Evolutionary conservation across 129 eudicot species (phyloP), one percentile per base, ranked within the genome.

Genomic region (Mikania micrantha): DNA sequence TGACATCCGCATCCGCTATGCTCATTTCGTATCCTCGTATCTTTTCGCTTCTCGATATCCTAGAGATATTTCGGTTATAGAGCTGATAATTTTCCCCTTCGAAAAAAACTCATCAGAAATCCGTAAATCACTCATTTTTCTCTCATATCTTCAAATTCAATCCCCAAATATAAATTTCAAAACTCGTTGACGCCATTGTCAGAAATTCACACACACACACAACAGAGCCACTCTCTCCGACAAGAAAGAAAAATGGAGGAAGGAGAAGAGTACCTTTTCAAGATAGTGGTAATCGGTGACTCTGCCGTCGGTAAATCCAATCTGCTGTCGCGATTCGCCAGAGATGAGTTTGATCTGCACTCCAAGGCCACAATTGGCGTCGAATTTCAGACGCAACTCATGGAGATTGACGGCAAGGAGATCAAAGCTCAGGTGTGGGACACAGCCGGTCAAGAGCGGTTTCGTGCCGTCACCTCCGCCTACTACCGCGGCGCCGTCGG

Each of bases 381-480:
- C 1, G 97, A 91, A 72, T 91, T 91, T 59, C 97, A 91, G 83
- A 91, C 97, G 32, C 96, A 85, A 44, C 88, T 85, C 38, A 81
- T 91, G 13, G 87, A 88, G 11, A 63, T 91, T 56, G 90, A 91
- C 66, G 97, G 97, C 35, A 91, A 91, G 67, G 94, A 91, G 41
- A 54, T 91, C 3, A 91, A 91, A 44, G 97, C 97, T 7, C 97
- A 91, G 60, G 93, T 91, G 0, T 91, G 97, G 97, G 97, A 91
- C 77, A 91, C 97, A 60, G 97, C 97, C 66, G 97, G 97, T n/a
- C 97, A 91, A 57, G 97, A 91, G 58, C 78, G 97, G 2, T 91
- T 91, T 41, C 74, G 97, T 8, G 97, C 97, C 62, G 97, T 91
- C 74, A 91, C 97, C 44, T 91, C 97, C 48, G 96, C 97, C 60